Conservation (phyloP, 2,329 filamentous ascomycete genomes). For the Fusarium sp. region DNA sequence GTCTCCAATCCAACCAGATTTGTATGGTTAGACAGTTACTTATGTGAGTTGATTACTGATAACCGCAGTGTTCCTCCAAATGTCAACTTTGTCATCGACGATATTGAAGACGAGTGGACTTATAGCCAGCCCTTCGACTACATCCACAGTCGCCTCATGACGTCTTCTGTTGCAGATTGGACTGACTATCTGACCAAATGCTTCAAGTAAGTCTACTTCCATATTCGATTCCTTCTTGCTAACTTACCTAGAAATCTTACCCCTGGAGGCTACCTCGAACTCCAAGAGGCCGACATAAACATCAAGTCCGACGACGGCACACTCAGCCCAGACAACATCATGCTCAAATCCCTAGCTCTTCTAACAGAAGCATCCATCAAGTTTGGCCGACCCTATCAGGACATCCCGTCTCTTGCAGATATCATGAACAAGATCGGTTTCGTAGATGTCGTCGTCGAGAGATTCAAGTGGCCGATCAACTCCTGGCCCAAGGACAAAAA, state of each 20-base stretch:
- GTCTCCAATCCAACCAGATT: slow-evolving; percentile 28
- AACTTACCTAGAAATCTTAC: slow-evolving; percentile 24
- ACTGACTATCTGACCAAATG: slow-evolving; percentile 6
- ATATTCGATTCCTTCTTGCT: fast-evolving
- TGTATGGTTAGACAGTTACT: neutral
- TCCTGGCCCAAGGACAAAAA: slow-evolving; percentile 30
- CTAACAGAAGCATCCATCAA: slow-evolving; percentile 39
- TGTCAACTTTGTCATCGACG: slow-evolving; percentile 22
- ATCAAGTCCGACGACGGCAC: slow-evolving; percentile 33
- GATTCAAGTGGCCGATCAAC: slow-evolving; percentile 38
- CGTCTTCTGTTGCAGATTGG: slow-evolving; percentile 18
- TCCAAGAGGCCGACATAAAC: slow-evolving; percentile 29
- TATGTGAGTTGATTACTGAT: neutral
- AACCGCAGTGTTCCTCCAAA: slow-evolving; percentile 16
- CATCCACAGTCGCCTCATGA: slow-evolving; percentile 34
- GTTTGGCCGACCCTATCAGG: slow-evolving; percentile 31
- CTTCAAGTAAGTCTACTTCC: neutral
- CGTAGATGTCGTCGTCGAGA: slow-evolving; percentile 20
- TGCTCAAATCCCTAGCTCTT: slow-evolving; percentile 35
- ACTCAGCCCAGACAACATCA: slow-evolving; percentile 22
- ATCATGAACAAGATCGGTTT: slow-evolving; percentile 36
- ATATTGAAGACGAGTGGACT: slow-evolving; percentile 32
- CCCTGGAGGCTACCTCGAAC: slow-evolving; percentile 32
- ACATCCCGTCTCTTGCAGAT: slow-evolving; percentile 24
- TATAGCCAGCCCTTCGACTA: slow-evolving; percentile 26